Base-by-base conservation (phyloP, 768 basidiomycete species). In the Mycena capillaripes region DNA sequence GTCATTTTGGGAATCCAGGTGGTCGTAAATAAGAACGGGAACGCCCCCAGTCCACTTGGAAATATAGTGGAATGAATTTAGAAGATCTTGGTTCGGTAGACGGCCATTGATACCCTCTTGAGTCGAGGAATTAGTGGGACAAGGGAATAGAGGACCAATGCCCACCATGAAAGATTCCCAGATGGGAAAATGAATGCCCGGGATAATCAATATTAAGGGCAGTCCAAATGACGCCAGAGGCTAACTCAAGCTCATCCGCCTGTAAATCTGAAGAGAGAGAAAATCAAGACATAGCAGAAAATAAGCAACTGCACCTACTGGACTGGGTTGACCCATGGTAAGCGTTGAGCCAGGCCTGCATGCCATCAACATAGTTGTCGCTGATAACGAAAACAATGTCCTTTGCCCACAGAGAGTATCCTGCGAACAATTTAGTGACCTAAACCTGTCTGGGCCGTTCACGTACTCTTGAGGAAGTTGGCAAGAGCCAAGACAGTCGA, bases 191-290 rank as follows among this genome's bases (percentile, higher is more conserved):
- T 0, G 97, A 98, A 81, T 99, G 97, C 0, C 96, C 95, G 0
- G 97, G 95, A 80, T 98, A 99, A 80, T 99, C 98, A 50, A 99
- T 90, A 76, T 94, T 94, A 55, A 99, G 82, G 14, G 96, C 96
- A 1, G 95, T 96, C 98, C 98, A 99, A 50, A 99, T 94, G 8
- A 97, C 93, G 4, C 97, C 97, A 3, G 95, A 95, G 2, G 90
- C 81, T 27, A 95, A 78, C 38, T 84, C 81, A 42, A 98, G 85
- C 11, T 86, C 83, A 40, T 94, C 90, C 1, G 89, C 88, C n/a
- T 84, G 75, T 21, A 96, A 84, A 78, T 93, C 96, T 97, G 68
- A 46, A 38, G 64, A 46, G n/a, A n/a, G n/a, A 61, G 58, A 69
- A 42, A 48, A 70, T 27, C 34, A 40, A 10, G 23, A 42, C 66